phyloP scores from a whole-genome alignment of 129 eudicot genomes.

The Tagetes patula region DNA sequence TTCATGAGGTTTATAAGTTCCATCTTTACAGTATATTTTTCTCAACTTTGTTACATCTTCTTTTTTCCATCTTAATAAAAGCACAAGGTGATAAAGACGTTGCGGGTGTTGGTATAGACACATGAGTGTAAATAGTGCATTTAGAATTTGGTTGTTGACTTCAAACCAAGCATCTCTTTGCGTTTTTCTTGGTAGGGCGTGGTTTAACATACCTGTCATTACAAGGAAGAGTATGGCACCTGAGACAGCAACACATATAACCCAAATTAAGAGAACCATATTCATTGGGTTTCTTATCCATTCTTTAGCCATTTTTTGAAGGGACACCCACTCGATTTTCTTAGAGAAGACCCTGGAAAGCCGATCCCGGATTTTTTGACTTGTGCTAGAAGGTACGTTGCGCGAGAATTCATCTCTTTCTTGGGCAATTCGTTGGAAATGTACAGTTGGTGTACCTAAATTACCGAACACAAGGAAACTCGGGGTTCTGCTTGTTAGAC shows the following conservation, averaged over 20 bases:
- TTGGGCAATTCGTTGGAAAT: constrained; percentile 64
- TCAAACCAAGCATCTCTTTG: constrained; percentile 89
- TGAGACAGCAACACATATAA: constrained; percentile 73
- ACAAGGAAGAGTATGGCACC: constrained; percentile 90
- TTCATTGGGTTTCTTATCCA: constrained; percentile 90
- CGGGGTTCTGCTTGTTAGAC: constrained; percentile 34
- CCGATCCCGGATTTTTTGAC: constrained; percentile 68
- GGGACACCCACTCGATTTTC: constrained; percentile 65
- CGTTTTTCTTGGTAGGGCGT: constrained; percentile 65
- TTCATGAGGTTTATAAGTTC: constrained; percentile 90
- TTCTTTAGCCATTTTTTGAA: constrained; percentile 50
- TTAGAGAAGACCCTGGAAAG: constrained; percentile 48
- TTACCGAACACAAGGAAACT: constrained; percentile 57
- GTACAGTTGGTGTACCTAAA: constrained; percentile 59
- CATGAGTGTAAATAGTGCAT: constrained; percentile 89
- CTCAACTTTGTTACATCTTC: constrained; percentile 71
- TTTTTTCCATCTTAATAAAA: constrained; percentile 76
- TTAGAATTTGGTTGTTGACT: constrained; percentile 89
- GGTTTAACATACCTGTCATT: constrained; percentile 91
- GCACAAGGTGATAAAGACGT: constrained; percentile 66
- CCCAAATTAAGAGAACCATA: constrained; percentile 80
- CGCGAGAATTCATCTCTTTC: constrained; percentile 76
- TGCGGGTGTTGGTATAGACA: constrained; percentile 89
- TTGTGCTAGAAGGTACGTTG: constrained; percentile 59
- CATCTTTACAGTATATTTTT: constrained; percentile 79